Evolutionary conservation across 345 rosid genomes (phyloP).

Genomic region (Erodium maritimum): DNA sequence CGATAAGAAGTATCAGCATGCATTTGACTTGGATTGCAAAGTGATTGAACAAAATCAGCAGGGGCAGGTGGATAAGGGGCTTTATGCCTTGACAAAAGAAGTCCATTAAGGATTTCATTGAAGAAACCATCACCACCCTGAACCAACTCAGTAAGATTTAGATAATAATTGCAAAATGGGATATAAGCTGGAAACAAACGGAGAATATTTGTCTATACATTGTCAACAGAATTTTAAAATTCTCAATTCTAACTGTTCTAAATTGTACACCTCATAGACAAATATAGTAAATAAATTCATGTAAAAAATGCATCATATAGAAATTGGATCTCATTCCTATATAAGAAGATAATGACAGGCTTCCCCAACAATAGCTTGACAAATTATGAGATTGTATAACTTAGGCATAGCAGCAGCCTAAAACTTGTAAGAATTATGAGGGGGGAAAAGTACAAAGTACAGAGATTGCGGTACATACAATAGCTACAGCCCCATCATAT

Average conservation of each 20-base stretch:
- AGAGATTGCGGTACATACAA: conserved; percentile 42
- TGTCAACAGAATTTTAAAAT: no score
- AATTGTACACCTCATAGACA: neutral
- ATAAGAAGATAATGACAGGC: neutral
- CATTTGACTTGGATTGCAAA: conserved; percentile 20
- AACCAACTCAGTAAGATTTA: conserved; percentile 11
- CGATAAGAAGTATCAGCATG: conserved; percentile 24
- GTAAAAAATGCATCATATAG: neutral
- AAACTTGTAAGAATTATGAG: conserved; percentile 1
- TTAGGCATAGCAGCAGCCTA: conserved; percentile 5
- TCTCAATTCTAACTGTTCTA: neutral
- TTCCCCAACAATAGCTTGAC: neutral
- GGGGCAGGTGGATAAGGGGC: conserved; percentile 78
- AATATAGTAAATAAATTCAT: neutral
- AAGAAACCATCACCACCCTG: conserved; percentile 99
- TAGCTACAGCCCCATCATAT: conserved; percentile 73
- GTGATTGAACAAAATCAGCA: conserved; percentile 32
- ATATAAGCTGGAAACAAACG: neutral
- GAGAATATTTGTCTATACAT: no score
- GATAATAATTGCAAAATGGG: neutral
- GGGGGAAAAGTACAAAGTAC: conserved; percentile 3
- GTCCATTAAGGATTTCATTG: conserved; percentile 80
- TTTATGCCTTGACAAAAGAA: conserved; percentile 65
- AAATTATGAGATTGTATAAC: neutral
- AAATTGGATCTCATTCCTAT: neutral